phyloP scores from a whole-genome alignment of 2,329 filamentous ascomycete genomes.

The Dendrostoma leiphaemia region DNA sequence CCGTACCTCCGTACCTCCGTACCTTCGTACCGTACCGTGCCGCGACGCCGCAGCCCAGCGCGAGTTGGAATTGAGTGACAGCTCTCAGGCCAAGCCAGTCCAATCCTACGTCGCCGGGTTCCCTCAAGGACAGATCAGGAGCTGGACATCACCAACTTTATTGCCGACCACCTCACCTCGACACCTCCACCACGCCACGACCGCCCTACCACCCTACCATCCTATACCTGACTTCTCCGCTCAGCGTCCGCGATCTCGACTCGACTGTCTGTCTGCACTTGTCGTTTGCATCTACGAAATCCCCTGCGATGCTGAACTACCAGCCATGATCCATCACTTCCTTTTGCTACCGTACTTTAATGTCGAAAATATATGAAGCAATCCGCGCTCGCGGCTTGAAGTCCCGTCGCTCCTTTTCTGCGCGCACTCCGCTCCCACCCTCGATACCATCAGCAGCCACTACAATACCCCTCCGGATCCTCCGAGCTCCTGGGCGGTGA shows the following conservation, averaged over 20 bases:
- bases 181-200: not conserved
- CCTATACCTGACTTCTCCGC: not conserved
- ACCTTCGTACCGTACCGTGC: slow-evolving; percentile 4
- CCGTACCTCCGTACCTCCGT: too few relatives aligned
- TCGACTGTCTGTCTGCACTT: too few relatives aligned
- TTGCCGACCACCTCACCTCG: not conserved
- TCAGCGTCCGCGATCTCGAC: not conserved
- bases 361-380: slow-evolving; percentile 37
- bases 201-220: not conserved
- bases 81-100: not conserved
- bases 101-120: slow-evolving; percentile 1
- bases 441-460: not conserved
- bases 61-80: not conserved
- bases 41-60: not conserved
- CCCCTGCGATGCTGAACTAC: slow-evolving; percentile 14
- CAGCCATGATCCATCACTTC: slow-evolving; percentile 27
- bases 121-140: slow-evolving; percentile 12
- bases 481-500: slow-evolving; percentile 5
- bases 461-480: not conserved
- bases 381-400: slow-evolving; percentile 29
- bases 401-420: slow-evolving; percentile 18
- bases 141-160: not conserved
- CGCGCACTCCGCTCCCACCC: slow-evolving; percentile 28
- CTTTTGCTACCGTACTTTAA: slow-evolving; percentile 23
- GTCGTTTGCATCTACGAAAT: not conserved